Evolutionary conservation across 2,329 filamentous ascomycete genomes (phyloP).

Genomic region (Bimuria novae-zelandiae): DNA sequence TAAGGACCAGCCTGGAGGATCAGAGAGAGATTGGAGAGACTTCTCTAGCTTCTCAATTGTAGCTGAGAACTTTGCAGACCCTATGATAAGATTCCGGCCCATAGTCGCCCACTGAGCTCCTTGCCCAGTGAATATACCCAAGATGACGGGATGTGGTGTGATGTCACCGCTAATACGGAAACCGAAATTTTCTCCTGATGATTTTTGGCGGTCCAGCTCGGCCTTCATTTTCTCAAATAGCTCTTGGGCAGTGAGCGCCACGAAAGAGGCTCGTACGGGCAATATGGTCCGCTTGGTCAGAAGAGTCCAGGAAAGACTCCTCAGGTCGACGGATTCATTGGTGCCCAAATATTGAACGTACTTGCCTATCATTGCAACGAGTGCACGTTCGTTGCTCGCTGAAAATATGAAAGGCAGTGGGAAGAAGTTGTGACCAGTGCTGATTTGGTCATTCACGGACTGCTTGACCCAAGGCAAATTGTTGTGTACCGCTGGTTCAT

Average conservation of each 20-base stretch:
- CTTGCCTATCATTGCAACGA: background rate
- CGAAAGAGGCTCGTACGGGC: too few relatives aligned
- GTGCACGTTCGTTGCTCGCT: background rate
- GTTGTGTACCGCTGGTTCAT: background rate
- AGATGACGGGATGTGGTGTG: background rate
- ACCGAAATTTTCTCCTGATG: background rate
- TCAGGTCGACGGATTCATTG: background rate
- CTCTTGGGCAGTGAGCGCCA: too few relatives aligned
- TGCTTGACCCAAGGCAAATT: background rate
- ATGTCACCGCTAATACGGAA: background rate
- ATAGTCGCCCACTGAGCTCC: constrained; percentile 24
- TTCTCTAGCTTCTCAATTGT: background rate
- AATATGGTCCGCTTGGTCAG: background rate
- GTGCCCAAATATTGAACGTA: background rate
- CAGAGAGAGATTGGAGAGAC: background rate
- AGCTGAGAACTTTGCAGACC: too few relatives aligned
- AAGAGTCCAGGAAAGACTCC: background rate
- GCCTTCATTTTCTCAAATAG: too few relatives aligned
- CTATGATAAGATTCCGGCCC: constrained; percentile 8
- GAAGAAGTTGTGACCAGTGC: background rate
- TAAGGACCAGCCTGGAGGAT: constrained; percentile 7
- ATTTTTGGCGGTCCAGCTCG: background rate
- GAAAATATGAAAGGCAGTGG: background rate
- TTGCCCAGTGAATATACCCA: constrained; percentile 28
- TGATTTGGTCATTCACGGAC: background rate